A percentile compares a stretch with the other conserved stretches of the same genome.
phyloP scores from a whole-genome alignment of 2,329 filamentous ascomycete species.

The Sclerotinia spermophila region DNA sequence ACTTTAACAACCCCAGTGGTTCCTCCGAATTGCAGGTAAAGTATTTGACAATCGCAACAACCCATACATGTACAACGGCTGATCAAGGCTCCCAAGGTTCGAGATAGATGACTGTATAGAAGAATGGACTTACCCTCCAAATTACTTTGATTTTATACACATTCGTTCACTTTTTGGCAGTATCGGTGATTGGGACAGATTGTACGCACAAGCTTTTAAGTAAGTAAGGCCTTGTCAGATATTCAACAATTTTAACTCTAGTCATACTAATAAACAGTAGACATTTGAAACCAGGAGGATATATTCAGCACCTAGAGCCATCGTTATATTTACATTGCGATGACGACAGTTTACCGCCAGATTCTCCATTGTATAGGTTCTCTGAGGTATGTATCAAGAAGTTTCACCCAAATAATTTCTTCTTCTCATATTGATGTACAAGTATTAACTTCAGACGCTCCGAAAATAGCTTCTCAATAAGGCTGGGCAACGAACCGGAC shows the following conservation, averaged over 20 bases:
- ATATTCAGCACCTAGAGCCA: constrained; percentile 36
- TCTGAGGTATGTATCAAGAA: constrained; percentile 29
- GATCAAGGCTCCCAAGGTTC: constrained; percentile 43
- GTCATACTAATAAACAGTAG: constrained; percentile 21
- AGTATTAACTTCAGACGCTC: constrained; percentile 5
- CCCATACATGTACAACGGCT: neutral
- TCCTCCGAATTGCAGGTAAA: constrained; percentile 50
- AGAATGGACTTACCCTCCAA: constrained; percentile 40
- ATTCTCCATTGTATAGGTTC: constrained; percentile 43
- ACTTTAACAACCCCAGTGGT: constrained; percentile 38
- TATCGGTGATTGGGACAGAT: constrained; percentile 52
- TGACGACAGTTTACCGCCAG: constrained; percentile 43
- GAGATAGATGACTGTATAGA: constrained; percentile 59
- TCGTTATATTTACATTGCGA: constrained; percentile 40
- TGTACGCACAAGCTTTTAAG: constrained; percentile 50
- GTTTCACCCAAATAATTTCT: neutral
- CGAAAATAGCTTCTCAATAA: constrained; percentile 39
- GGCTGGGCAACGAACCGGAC: constrained; percentile 40
- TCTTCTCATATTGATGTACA: neutral
- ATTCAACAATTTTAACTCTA: neutral
- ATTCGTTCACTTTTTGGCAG: constrained; percentile 55
- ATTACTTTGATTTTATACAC: constrained; percentile 59
- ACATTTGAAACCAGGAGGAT: constrained; percentile 40
- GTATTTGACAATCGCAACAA: neutral
- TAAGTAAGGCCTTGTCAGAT: constrained; percentile 38